Evolutionary conservation across 2,329 filamentous ascomycete species (phyloP), one percentile per base, ranked within the genome.

Genomic region (Hypomyces perniciosus): DNA sequence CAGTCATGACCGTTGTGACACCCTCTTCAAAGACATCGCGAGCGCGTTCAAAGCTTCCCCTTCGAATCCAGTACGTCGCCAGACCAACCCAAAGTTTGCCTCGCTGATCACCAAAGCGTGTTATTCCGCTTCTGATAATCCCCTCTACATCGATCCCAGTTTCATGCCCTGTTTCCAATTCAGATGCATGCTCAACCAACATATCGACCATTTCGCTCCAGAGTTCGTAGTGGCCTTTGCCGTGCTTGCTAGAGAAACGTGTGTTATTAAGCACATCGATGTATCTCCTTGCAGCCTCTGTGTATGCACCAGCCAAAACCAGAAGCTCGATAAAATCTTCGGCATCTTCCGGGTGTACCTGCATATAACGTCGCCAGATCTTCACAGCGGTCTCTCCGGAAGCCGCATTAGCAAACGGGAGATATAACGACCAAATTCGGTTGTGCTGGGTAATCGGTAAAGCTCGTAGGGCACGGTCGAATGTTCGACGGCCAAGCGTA

Each of bases 201-300:
- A 97, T 68, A 62, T 99, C 93, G 34, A 97, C 85, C 89, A 99
- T 95, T 67, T 99, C 93, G 56, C 84, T 93, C 93, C 93, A 99
- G 44, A 99, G 78, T 68, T 99, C 90, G 66, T 95, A 99, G 56
- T 92, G 89, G 1, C 93, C 92, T 70, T 96, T 96, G 53, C 88
- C 88, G 58, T 93, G 84, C 70, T 95, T 96, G 72, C 92, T 97
- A 65, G 84, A 82, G 70, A 99, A 97, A 34, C 84, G 84, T 3
- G 88, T 81, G 61, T 96, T 91, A 73, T 97, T 91, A 61, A 99
- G 78, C 47, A 97, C 85, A 44, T 90, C 83, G 66, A 97, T 95
- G 68, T 96, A 99, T 59, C 86, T 85, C 66, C 86, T 86, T 50
- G 95, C 88, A 4, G 93, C 93, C 65, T 97, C 91, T 1, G 90